These are phyloP conservation scores for Penicillium subrubescens DNA, from an alignment of 495 filamentous ascomycete genomes.

Conservation along the genomic window DNA sequence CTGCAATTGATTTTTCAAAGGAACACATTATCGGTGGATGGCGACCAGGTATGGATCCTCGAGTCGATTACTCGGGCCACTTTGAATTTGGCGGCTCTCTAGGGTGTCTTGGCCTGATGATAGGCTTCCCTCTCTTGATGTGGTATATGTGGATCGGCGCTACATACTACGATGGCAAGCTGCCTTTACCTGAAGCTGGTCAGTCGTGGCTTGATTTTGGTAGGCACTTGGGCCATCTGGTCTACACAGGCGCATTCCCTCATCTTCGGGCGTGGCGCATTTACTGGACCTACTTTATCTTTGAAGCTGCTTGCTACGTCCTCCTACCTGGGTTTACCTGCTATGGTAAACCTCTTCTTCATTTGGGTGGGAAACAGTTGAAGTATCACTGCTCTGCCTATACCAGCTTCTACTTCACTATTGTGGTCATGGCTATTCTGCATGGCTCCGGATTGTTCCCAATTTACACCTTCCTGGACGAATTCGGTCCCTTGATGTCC, in stretches of 20 bases:
- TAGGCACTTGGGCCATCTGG: constrained; percentile 61
- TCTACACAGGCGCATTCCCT: constrained; percentile 78
- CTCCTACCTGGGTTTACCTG: constrained; percentile 76
- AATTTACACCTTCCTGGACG: constrained; percentile 82
- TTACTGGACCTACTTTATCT: constrained; percentile 83
- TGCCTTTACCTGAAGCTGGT: constrained; percentile 63
- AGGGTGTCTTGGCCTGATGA: constrained; percentile 76
- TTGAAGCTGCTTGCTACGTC: constrained; percentile 75
- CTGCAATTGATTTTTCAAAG: constrained; percentile 9
- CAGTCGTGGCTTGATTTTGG: constrained; percentile 67
- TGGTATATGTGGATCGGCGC: constrained; percentile 98
- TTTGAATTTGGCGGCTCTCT: constrained; percentile 86
- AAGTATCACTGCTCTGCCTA: constrained; percentile 87
- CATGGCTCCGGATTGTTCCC: constrained; percentile 78
- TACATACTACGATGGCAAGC: constrained; percentile 79
- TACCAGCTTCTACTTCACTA: constrained; percentile 78
- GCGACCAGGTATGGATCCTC: constrained; percentile 28
- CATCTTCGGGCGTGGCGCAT: constrained; percentile 73
- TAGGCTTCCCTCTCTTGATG: constrained; percentile 87
- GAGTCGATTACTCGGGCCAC: constrained; percentile 52
- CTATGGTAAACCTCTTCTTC: constrained; percentile 78
- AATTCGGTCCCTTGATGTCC: constrained; percentile 84
- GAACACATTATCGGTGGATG: constrained; percentile 27
- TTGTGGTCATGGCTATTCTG: constrained; percentile 61
- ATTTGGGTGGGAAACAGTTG: constrained; percentile 74